Evolutionary conservation across 2,329 filamentous ascomycete species (phyloP), one percentile per base, ranked within the genome.

Genomic region (Amesomyces nigricolor): DNA sequence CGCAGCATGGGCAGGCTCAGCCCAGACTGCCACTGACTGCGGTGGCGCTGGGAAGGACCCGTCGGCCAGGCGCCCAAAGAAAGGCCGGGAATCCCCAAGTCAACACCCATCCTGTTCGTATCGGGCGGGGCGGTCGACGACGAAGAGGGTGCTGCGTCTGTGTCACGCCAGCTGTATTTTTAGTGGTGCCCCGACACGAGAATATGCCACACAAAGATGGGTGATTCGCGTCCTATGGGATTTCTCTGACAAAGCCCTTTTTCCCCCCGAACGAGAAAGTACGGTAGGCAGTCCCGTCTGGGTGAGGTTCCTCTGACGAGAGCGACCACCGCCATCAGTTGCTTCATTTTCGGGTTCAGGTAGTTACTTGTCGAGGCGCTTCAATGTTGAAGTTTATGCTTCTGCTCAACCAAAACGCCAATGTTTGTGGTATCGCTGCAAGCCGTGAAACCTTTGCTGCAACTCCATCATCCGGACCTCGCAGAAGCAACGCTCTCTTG

Each of bases 21-120:
- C 51, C 47, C 26, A 51, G 17, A 19, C 17, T 19, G 17, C 17
- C 17, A 19, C 17, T 19, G 51, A 37, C 47, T 53, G n/a, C 13
- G 42, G 55, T 54, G 53, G 60, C 53, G 54, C 57, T 51, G 51
- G 35, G 43, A 52, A 19, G 35, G 46, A 40, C 51, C 54, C n/a
- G 51, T 52, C 48, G 53, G 22, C 29, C 49, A 47, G 56, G 49
- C 57, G 51, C 39, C 55, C 47, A 17, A 42, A 43, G 47, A 48
- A 44, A 43, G 54, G 40, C 44, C 47, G 51, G 55, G 22, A 45
- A 48, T 54, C 48, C 30, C 57, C 57, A 57, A 52, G 54, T 40
- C 57, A 54, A 56, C 51, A 43, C 49, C 17, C 17, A 19, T 19
- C 10, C 17, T n/a, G 44, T 47, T 60, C 53, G 58, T 58, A 56